Base-by-base conservation (phyloP, 768 basidiomycete species). In the Lactarius vividus region DNA sequence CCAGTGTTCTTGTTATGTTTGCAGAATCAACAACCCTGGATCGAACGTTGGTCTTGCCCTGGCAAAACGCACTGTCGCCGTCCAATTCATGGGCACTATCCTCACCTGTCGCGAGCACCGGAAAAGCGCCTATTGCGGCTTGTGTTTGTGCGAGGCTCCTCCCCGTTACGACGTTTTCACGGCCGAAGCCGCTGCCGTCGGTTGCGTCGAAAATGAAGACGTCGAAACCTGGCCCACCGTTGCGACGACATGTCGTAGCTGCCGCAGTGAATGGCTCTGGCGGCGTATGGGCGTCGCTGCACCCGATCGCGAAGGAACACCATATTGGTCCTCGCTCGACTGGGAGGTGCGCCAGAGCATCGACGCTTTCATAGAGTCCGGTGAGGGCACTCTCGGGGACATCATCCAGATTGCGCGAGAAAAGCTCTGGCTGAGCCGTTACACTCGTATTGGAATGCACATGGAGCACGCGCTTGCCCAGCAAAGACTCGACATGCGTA, bases 281-380 rank as follows among this genome's bases (percentile, higher is more conserved):
- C 80, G 80, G 23, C 80, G 83, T 23, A 85, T 84, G n/a, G 72
- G 75, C n/a, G 66, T 74, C 4, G 81, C 78, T 44, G 74, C 80
- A 18, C 72, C 79, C 23, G 87, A 88, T 69, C 79, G 81, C 29
- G 85, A 85, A 65, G 86, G 68, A 3, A 44, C 68, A 2, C 33
- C 70, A 8, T 73, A 73, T 20, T 73, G 70, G 69, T 59, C 72
- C 33, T 66, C 75, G 64, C 42, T 77, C 64, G 88, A 91, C 70
- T 88, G 86, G 87, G 88, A 89, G 73, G 84, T 84, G 55, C 81
- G 87, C 53, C 85, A 86, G 70, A 80, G 81, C 10, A 80, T 92
- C 15, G 88, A 88, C 59, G 82, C 82, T n/a, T 92, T 89, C 75
- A 75, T 91, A 44, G 89, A 91, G 63, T 78, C 88, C 29, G 88